A percentile compares a stretch with the other conserved stretches of the same genome.
phyloP scores from a whole-genome alignment of 345 rosid genomes.

The Hibiscus mutabilis region DNA sequence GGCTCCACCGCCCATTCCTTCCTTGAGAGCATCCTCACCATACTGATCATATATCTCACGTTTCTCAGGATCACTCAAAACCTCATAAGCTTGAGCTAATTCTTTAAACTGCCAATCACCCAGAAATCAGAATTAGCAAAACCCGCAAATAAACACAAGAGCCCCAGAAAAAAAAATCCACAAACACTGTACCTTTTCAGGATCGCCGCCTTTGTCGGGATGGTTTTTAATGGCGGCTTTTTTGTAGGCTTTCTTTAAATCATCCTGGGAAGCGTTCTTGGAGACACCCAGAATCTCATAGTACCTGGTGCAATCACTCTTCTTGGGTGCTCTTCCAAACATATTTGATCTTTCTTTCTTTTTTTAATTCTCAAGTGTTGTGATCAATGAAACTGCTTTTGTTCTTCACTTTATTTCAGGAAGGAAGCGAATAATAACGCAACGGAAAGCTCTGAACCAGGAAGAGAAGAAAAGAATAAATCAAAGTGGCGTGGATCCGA shows the following conservation, averaged over 20 bases:
- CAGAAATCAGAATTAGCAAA: neutral
- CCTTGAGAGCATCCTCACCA: constrained; percentile 92
- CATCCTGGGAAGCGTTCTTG: constrained; percentile 62
- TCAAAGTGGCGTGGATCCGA: neutral
- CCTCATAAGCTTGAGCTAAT: constrained; percentile 83
- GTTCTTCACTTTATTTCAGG: neutral
- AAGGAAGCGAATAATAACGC: neutral
- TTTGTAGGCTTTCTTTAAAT: constrained; percentile 80
- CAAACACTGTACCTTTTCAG: constrained; percentile 55
- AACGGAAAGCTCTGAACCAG: constrained; percentile 2
- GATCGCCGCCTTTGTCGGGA: constrained; percentile 96
- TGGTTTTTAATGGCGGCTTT: constrained; percentile 92
- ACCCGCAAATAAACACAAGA: neutral
- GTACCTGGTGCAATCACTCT: constrained; percentile 67
- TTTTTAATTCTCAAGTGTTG: neutral
- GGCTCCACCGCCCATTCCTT: constrained; percentile 61
- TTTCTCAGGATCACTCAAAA: constrained; percentile 78
- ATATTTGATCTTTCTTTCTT: neutral
- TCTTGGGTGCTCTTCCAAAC: constrained; percentile 76
- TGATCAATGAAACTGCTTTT: neutral
- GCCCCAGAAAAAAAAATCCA: neutral
- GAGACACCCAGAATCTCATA: constrained; percentile 84
- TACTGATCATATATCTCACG: constrained; percentile 80
- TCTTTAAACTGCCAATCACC: constrained; percentile 62
- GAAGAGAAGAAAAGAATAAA: neutral